phyloP scores from a whole-genome alignment of 768 basidiomycete genomes.

The Galerina sulciceps region DNA sequence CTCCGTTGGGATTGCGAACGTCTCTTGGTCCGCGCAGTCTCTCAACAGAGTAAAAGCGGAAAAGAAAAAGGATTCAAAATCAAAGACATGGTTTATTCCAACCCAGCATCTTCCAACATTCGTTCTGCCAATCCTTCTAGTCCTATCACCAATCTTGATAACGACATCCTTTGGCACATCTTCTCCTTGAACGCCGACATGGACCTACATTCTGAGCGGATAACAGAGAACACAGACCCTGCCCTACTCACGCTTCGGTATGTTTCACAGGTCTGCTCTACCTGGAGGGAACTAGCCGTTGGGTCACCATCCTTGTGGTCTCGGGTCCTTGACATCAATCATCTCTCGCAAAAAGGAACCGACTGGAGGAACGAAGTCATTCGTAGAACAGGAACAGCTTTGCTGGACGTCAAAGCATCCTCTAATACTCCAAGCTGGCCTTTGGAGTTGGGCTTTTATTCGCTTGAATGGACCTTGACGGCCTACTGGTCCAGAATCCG shows the following conservation, averaged over 20 bases:
- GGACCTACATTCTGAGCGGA: neutral
- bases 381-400: neutral
- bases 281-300: neutral
- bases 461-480: too few relatives aligned
- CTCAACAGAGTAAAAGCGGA: too few relatives aligned
- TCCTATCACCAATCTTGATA: neutral
- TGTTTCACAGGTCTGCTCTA: neutral
- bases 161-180: neutral
- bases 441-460: too few relatives aligned
- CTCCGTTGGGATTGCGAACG: too few relatives aligned
- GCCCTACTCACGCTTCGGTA: neutral
- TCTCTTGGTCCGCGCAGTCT: too few relatives aligned
- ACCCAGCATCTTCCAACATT: too few relatives aligned
- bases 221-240: neutral
- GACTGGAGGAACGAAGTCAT: neutral
- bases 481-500: too few relatives aligned
- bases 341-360: neutral
- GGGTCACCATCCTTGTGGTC: conserved; percentile 2
- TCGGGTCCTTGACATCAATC: neutral
- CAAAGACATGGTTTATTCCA: too few relatives aligned
- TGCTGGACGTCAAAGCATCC: neutral
- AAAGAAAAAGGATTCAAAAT: too few relatives aligned
- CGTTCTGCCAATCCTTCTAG: neutral
- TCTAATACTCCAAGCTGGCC: too few relatives aligned
- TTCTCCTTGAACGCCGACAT: neutral